These are phyloP conservation scores for Allium cepa DNA, from an alignment of 106 monocot genomes.

Conservation along the genomic window DNA sequence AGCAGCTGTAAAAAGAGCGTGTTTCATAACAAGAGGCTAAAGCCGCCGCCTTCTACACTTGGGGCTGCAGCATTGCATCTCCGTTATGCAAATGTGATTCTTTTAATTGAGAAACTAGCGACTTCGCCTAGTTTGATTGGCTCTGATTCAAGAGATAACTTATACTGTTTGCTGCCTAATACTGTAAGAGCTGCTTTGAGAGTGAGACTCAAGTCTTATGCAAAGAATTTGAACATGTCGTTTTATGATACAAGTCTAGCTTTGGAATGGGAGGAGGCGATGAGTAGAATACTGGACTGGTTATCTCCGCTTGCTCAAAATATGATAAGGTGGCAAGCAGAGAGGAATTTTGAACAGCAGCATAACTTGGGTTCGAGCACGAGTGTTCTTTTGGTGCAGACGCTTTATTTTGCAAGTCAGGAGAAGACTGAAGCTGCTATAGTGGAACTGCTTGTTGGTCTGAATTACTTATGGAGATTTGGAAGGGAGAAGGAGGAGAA, in stretches of 20 bases:
- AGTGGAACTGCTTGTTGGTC: slow-evolving; percentile 28
- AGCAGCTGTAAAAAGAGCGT: too few relatives aligned
- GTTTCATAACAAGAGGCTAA: not conserved
- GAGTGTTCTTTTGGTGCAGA: slow-evolving; percentile 57
- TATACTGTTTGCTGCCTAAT: slow-evolving; percentile 63
- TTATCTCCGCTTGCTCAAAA: slow-evolving; percentile 73
- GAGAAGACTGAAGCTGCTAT: slow-evolving; percentile 68
- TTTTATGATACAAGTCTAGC: slow-evolving; percentile 43
- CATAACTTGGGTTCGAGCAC: slow-evolving; percentile 29
- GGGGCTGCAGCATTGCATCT: slow-evolving; percentile 55
- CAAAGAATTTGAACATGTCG: slow-evolving; percentile 14
- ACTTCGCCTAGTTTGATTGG: slow-evolving; percentile 47
- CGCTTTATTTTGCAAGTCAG: slow-evolving; percentile 71
- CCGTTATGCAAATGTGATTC: slow-evolving; percentile 75
- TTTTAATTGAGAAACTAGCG: slow-evolving; percentile 66
- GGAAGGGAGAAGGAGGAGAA: not conserved
- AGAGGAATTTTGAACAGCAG: slow-evolving; percentile 66
- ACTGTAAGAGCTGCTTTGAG: slow-evolving; percentile 47
- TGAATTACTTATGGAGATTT: slow-evolving; percentile 17
- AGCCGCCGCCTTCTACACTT: slow-evolving; percentile 31
- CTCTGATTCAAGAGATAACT: slow-evolving; percentile 50
- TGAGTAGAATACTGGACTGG: slow-evolving; percentile 58
- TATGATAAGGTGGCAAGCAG: slow-evolving; percentile 81
- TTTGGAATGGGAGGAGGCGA: slow-evolving; percentile 49
- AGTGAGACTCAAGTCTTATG: slow-evolving; percentile 30